Evolutionary conservation across 768 basidiomycete genomes (phyloP).

Genomic region (Russula sp.): DNA sequence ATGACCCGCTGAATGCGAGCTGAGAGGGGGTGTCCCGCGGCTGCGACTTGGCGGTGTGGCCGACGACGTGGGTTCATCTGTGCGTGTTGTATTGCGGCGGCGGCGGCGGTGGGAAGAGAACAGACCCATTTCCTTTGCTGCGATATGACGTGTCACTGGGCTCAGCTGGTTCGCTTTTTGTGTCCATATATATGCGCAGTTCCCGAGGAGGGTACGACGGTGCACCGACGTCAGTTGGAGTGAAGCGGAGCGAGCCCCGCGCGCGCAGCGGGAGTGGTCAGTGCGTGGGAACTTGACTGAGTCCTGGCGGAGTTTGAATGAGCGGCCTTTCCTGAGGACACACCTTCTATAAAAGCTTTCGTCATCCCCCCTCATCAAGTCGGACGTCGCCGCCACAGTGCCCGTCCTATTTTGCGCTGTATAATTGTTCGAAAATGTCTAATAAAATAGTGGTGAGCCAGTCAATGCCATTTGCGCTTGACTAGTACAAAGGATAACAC

Average conservation of each 20-base stretch:
- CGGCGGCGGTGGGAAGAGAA: background rate
- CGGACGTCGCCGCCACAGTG: constrained; percentile 27
- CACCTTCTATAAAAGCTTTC: constrained; percentile 37
- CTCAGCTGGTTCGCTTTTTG: background rate
- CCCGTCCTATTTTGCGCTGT: constrained; percentile 26
- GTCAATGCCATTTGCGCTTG: constrained; percentile 50
- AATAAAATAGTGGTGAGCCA: constrained; percentile 98
- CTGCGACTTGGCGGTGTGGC: background rate
- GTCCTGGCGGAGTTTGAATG: constrained; percentile 38
- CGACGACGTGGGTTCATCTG: background rate
- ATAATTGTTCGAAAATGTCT: constrained; percentile 55
- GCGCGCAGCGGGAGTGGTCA: constrained; percentile 27
- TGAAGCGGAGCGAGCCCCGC: background rate
- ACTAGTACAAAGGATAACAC: constrained; percentile 50
- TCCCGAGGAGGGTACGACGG: background rate
- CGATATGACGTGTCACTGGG: background rate
- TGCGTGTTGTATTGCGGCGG: background rate
- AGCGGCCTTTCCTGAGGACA: constrained; percentile 31
- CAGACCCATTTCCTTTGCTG: background rate
- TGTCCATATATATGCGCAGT: background rate
- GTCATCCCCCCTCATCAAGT: constrained; percentile 30
- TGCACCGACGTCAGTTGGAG: background rate
- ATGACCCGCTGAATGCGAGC: background rate
- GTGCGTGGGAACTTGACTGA: constrained; percentile 40
- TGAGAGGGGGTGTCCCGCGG: background rate